Evolutionary conservation across 352 stramenopile genomes (phyloP), one percentile per base, ranked within the genome.

Genomic region (Phytophthora crassamura): DNA sequence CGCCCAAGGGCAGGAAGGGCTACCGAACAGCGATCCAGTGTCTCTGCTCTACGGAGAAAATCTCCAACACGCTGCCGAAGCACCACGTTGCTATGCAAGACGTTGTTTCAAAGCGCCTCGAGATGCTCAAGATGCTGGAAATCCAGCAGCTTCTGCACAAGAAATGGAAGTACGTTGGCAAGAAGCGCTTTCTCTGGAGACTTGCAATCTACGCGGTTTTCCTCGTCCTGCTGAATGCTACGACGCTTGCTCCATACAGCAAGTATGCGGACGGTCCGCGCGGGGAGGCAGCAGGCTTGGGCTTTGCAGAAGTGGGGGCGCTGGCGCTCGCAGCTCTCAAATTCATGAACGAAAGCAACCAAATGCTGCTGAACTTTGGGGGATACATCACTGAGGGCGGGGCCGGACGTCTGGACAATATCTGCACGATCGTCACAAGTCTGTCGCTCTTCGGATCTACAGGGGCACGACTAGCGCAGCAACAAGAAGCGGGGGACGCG

Each of bases 141-240:
- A 77, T 90, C 8, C 72, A 81, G 52, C 67, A 79, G 39, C 46
- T 88, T 18, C 53, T 90, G 14, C 52, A 72, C 34, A 88, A 87
- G 43, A 90, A 90, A 32, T 90, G 77, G 81, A 84, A 90, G 30
- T 90, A 85, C 45, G 74, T 87, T 18, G 81, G 81, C 12, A 77
- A 72, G 41, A 35, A 64, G 4, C 68, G 78, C 4, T 88, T 88
- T 38, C 68, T 81, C n/a, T 48, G 42, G 12, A 71, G 79, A 7
- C 56, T 88, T 2, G 56, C 45, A 14, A 47, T 71, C 12, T 86
- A 88, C 52, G 34, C 35, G 2, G 4, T 84, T 0, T 88, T 83
- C 22, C 56, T 84, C 12, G 4, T 64, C 8, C 34, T 82, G 45
- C 76, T 90, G 25, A 88, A 84, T 43, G 43, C 46, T 18, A 77